Evolutionary conservation across 73 alveolate species (phyloP).

Genomic region (Paramecium sexaurelia): DNA sequence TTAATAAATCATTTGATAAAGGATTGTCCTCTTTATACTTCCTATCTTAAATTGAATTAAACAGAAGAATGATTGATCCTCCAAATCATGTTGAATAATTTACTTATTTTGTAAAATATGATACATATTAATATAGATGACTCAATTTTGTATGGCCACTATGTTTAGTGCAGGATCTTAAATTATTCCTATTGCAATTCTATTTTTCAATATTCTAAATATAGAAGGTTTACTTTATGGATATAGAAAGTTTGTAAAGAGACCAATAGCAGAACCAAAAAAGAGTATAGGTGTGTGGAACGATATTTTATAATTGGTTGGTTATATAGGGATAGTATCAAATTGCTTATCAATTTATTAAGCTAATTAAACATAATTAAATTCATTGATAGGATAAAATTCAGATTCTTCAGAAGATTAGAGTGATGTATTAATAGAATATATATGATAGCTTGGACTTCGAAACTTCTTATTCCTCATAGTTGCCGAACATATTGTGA

Average conservation of each 20-base stretch:
- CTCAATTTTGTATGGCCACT: not conserved
- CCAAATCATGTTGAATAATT: slow-evolving; percentile 26
- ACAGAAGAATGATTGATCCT: not conserved
- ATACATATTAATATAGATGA: not conserved
- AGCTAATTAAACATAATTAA: not conserved
- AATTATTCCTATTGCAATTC: not conserved
- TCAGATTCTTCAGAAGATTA: not conserved
- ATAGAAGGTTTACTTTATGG: not conserved
- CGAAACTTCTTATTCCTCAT: not conserved
- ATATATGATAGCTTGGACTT: not conserved
- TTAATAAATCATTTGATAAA: not conserved
- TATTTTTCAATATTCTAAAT: not conserved
- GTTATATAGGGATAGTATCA: not conserved
- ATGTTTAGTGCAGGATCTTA: slow-evolving; percentile 3
- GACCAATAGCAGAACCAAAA: slow-evolving; percentile 9
- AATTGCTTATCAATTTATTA: not conserved
- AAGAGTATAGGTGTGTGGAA: not conserved
- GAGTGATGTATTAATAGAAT: not conserved
- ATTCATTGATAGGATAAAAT: not conserved
- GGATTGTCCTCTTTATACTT: not conserved
- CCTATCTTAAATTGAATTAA: not conserved
- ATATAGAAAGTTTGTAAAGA: not conserved
- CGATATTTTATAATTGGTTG: not conserved
- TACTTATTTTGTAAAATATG: not conserved
- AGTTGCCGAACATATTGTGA: not conserved